Base-by-base conservation (phyloP, 352 stramenopile species). In the Pythium pectinolyticum region DNA sequence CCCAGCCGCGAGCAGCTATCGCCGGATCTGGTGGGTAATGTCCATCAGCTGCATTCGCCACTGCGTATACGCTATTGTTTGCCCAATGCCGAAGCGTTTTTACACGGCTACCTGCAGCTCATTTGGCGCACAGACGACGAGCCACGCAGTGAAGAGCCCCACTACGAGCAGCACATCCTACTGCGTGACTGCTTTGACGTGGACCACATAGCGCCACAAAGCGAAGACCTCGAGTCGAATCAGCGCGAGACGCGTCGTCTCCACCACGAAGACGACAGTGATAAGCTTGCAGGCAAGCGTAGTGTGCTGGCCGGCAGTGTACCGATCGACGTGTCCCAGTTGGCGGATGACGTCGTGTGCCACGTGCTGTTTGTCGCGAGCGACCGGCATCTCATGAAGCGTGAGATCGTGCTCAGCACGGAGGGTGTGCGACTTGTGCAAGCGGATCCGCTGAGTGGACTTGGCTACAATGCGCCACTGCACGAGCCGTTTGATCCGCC, bases 91-190 rank as follows among this genome's bases (percentile, higher is more conserved):
- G 77, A 86, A 5, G 51, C 61, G 7, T 77, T 87, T 40, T 17
- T 86, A 11, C 63, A 81, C 47, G 80, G 80, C 19, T 89, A 89
- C 69, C 86, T 89, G 48, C 80, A 89, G 64, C 52, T 89, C 10
- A 78, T 89, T n/a, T 89, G 80, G 80, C 69, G 80, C 19, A 63
- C 66, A 14, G 51, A 67, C 35, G 66, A 72, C 24, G 71, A 89
- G 22, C 66, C 80, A 40, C 67, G 77, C 19, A 85, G 75, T 27
- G 75, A 86, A 28, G 69, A 86, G 52, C 79, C 79, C 17, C 64
- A 80, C 51, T 88, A 86, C 39, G 75, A 84, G 27, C 28, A 59
- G 11, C 69, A 70, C 27, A 43, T 84, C 19, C 66, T 73, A 12
- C 68, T 88, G 20, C 67, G 69, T 1, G 79, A 88, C 54, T 74